Evolutionary conservation across 352 stramenopile species (phyloP), one percentile per base, ranked within the genome.

Genomic region (Phytopythium litorale): DNA sequence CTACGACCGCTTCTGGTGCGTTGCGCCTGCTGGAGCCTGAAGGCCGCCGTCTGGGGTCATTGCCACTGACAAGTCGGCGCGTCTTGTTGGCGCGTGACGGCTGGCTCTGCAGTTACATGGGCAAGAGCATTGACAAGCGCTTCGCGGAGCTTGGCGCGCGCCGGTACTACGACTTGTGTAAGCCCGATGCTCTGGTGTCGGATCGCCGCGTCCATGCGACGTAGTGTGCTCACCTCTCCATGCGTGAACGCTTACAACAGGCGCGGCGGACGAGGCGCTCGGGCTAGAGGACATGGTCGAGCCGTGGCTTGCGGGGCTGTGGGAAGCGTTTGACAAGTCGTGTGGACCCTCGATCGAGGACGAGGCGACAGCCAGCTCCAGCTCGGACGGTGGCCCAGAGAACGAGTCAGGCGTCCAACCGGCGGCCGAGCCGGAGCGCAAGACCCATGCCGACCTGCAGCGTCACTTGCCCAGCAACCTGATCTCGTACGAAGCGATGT

Each of bases 1-100:
- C 76, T 99, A 99, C 70, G 92, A 98, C 79, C 87, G 97, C 70
- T 98, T 98, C 62, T 98, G 94, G 79, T 91, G 53, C 60, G 66
- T 55, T 28, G 42, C 19, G 5, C 5, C n/a, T 16, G 18, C 16
- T 11, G 16, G 1, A 16, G 19, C 16, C 12, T 8, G 21, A 21
- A n/a, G 18, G 1, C 42, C 16, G 7, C 28, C 1, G 9, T 56
- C 32, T 50, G 30, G 12, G 21, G 56, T 12, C 49, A 18, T 19
- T 40, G 13, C 6, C 11, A 19, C 46, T 56, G 35, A 23, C 7
- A 32, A 4, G 28, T 32, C 0, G 8, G 5, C 61, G 3, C 7
- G 25, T 49, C 28, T 54, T 54, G 23, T 23, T 37, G 2, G 4
- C 30, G 45, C 12, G 4, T 58, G 38, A 19, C 3, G 59, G 16